Evolutionary conservation across 768 basidiomycete genomes (phyloP), one percentile per base, ranked within the genome.

Genomic region (Leucocoprinus leucothites): DNA sequence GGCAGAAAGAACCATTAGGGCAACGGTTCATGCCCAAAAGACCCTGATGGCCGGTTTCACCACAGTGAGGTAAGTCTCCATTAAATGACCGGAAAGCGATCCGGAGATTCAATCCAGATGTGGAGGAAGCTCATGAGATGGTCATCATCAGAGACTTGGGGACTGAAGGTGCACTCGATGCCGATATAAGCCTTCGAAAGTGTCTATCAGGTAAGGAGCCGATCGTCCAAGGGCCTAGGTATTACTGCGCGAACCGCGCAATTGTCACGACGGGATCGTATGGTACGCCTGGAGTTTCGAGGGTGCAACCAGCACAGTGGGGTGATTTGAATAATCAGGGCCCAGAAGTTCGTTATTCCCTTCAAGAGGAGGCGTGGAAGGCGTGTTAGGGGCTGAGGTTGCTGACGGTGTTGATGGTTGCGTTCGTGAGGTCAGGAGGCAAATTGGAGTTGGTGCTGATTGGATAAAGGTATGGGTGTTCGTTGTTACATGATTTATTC

Each of bases 11-110:
- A 82, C 81, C 1, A 65, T 88, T 8, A 75, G 85, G 34, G 85
- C 85, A 3, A 80, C 81, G 0, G 74, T 78, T 2, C 86, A 86
- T 51, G 85, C 84, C 0, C 75, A 69, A 25, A 69, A 70, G 46
- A 87, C 82, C 3, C 67, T 85, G 13, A 69, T 82, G 71, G 81
- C 83, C 3, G 85, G 85, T 1, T 88, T 78, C 63, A 86, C 86
- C 0, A 74, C 81, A 7, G 83, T 85, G 13, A 71, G 82, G 85
- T 84, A 22, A 18, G 66, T 31, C 11, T 11, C 31, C n/a, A n/a
- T n/a, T n/a, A n/a, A n/a, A n/a, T n/a, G n/a, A n/a, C n/a, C n/a
- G n/a, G n/a, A n/a, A n/a, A n/a, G n/a, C n/a, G n/a, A n/a, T n/a
- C n/a, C n/a, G n/a, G n/a, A n/a, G n/a, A n/a, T n/a, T n/a, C n/a